Evolutionary conservation across 164 flowering plant genomes (phyloP), one percentile per base, ranked within the genome.

Genomic region (Brasenia schreberi): DNA sequence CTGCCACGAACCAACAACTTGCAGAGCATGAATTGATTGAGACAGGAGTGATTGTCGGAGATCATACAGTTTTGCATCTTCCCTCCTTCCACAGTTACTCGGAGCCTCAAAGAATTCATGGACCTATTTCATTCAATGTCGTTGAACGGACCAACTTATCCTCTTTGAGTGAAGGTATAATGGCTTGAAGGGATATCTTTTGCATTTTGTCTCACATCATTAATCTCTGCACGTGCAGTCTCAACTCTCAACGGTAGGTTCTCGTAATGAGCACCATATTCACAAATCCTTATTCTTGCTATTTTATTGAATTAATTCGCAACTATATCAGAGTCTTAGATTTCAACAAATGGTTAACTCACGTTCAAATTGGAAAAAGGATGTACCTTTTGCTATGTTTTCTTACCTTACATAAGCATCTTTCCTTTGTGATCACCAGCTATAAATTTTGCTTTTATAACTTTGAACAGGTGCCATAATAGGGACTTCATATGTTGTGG

Each of bases 101-200:
- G 65, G 79, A 80, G 73, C 75, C 76, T 58, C 79, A 72, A 67
- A 70, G 59, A 74, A 72, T 83, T 71, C 53, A 84, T 71, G 71
- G 76, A 27, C 82, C 87, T 45, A 72, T 90, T 67, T 74, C 72
- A 68, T 85, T 92, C 69, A 77, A 80, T 72, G 73, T 90, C 27
- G 71, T 85, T 66, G 85, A 84, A 78, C 83, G 93, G 66, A 88
- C 87, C 60, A 81, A 73, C 68, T 79, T 92, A 78, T 70, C 77
- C 64, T 80, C 93, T 66, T 75, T 92, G 16, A 78, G 83, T 77
- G 98, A 92, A 88, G 92, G 98, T 92, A 73, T 60, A 43, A 59
- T 17, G 9, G 27, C 56, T 49, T 49, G 4, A 49, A 9, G 56
- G 16, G 16, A 49, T 49, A 49, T 49, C 56, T 9, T 49, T 49